Percentiles rank a stretch among this genome's conserved stretches.
These are phyloP conservation scores for Haematococcus lacustris DNA, from an alignment of 139 green algal genomes.

Conservation along the genomic window DNA sequence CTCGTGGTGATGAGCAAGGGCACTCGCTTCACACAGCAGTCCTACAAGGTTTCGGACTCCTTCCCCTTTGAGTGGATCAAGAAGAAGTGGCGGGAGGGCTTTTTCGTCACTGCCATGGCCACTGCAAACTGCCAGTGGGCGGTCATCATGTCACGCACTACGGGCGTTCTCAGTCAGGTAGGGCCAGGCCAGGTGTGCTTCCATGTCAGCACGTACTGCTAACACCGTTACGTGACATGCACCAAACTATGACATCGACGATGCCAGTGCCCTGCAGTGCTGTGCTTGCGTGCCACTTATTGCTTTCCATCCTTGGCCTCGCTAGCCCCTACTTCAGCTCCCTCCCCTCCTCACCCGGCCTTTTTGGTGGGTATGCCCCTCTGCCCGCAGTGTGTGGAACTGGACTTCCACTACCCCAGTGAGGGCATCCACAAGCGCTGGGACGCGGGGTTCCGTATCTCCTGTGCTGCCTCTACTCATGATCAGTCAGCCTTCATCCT, in stretches of 20 bases:
- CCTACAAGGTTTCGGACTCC: slow-evolving; percentile 92
- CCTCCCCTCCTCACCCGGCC: too few relatives aligned
- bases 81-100: slow-evolving; percentile 99
- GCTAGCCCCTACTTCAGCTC: too few relatives aligned
- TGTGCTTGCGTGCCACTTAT: too few relatives aligned
- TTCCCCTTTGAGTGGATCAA: slow-evolving; percentile 99
- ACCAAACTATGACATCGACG: too few relatives aligned
- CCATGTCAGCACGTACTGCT: too few relatives aligned
- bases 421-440: slow-evolving; percentile 96
- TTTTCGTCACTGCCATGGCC: slow-evolving; percentile 96
- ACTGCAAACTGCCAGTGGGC: slow-evolving; percentile 79
- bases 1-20: slow-evolving; percentile 89
- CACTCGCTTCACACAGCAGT: slow-evolving; percentile 94
- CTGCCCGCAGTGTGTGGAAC: slow-evolving; percentile 79
- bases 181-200: background rate
- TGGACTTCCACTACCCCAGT: slow-evolving; percentile 98
- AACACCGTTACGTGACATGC: too few relatives aligned
- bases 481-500: slow-evolving; percentile 72
- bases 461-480: slow-evolving; percentile 80
- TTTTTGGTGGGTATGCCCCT: too few relatives aligned
- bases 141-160: slow-evolving; percentile 96
- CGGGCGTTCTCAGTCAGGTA: slow-evolving; percentile 87
- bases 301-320: too few relatives aligned
- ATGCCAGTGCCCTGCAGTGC: too few relatives aligned
- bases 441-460: slow-evolving; percentile 94